Percentiles rank a stretch among this genome's conserved stretches.
phyloP scores from a whole-genome alignment of 2,329 filamentous ascomycete genomes.

The Trichoderma atroviride region DNA sequence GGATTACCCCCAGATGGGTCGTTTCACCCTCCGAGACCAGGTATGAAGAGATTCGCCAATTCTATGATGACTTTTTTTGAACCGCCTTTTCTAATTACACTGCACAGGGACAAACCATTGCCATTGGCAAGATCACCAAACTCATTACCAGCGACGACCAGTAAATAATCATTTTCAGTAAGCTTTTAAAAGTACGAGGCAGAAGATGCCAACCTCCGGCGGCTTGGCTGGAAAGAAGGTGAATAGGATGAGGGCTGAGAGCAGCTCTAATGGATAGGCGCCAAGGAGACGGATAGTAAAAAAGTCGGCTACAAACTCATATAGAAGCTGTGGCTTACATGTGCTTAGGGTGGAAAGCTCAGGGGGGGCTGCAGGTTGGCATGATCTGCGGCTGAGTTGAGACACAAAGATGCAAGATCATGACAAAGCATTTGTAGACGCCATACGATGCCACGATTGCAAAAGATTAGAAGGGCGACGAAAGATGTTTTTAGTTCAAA shows the following conservation, averaged over 20 bases:
- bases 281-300: conserved; percentile 1
- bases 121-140: conserved; percentile 98
- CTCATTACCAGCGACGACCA: conserved; percentile 52
- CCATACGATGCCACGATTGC: conserved; percentile 25
- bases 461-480: conserved; percentile 21
- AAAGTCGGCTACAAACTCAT: conserved; percentile 1
- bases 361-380: neutral
- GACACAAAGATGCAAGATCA: conserved; percentile 8
- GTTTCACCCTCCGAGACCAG: conserved; percentile 88
- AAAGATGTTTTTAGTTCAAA: neutral
- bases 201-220: neutral
- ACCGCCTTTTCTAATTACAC: conserved; percentile 2
- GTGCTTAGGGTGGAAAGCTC: neutral
- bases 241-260: neutral
- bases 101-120: conserved; percentile 91
- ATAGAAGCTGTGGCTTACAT: conserved; percentile 16
- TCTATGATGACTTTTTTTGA: neutral
- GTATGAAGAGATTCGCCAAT: conserved; percentile 47
- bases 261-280: conserved; percentile 2
- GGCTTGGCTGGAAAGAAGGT: neutral
- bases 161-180: neutral
- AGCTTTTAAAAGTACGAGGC: neutral
- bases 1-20: conserved; percentile 91
- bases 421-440: conserved; percentile 19
- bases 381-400: conserved; percentile 1